A percentile compares a stretch with the other conserved stretches of the same genome.
These are phyloP conservation scores for Saccharomycopsis malanga DNA, from an alignment of 805 yeast species.

Conservation along the genomic window DNA sequence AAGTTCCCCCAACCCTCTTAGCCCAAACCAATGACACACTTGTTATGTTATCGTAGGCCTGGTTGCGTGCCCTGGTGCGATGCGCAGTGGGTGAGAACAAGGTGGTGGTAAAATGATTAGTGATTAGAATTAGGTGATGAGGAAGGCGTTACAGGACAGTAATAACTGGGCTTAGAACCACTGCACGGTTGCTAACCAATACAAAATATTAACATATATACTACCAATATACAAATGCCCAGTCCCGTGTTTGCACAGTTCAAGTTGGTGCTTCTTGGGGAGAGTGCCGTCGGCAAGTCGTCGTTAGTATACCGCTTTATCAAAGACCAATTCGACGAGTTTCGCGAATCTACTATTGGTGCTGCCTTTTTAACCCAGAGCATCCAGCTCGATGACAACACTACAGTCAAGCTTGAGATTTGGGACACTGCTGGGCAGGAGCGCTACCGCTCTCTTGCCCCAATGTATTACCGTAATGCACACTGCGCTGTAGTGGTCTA, in stretches of 20 bases:
- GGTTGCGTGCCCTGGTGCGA: too few species aligned
- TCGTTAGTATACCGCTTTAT: conserved; percentile 65
- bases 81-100: too few species aligned
- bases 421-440: conserved; percentile 92
- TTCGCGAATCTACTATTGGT: conserved; percentile 75
- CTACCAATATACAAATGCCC: neutral
- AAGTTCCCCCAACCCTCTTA: too few species aligned
- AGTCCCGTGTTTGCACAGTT: conserved; percentile 38
- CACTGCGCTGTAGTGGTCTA: conserved; percentile 75
- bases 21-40: too few species aligned
- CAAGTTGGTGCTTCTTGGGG: conserved; percentile 57
- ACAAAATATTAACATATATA: too few species aligned
- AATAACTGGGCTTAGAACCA: too few species aligned
- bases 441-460: conserved; percentile 67
- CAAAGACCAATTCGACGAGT: conserved; percentile 64
- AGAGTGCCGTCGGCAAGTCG: conserved; percentile 64
- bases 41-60: too few species aligned
- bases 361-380: conserved; percentile 74
- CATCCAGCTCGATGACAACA: conserved; percentile 6
- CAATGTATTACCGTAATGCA: conserved; percentile 78
- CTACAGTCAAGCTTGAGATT: conserved; percentile 65
- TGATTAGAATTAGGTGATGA: too few species aligned
- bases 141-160: too few species aligned
- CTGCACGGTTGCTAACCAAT: neutral
- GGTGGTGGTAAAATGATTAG: too few species aligned